These are phyloP conservation scores for Apiotrichum domesticum DNA, from an alignment of 1,284 basidiomycete species.

Conservation along the genomic window DNA sequence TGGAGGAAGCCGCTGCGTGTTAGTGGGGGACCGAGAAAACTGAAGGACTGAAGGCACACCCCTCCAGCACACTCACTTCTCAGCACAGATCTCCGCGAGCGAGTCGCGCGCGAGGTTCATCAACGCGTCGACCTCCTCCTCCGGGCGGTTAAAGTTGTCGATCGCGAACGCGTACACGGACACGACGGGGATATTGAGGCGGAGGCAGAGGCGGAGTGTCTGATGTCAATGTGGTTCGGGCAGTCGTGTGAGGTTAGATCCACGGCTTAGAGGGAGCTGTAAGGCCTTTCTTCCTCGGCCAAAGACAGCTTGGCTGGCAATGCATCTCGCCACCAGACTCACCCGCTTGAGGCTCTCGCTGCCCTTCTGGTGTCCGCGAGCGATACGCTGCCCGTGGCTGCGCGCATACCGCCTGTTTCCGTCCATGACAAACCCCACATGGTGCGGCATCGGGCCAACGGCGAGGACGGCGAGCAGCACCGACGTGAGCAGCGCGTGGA, in stretches of 20 bases:
- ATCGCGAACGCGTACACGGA: conserved; percentile 95
- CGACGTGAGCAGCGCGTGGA: conserved; percentile 39
- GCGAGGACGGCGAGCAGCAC: conserved; percentile 60
- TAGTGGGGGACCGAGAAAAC: neutral
- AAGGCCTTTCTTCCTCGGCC: neutral
- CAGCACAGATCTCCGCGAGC: conserved; percentile 70
- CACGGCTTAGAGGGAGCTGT: neutral
- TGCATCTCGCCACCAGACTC: conserved; percentile 27
- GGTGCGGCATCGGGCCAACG: conserved; percentile 78
- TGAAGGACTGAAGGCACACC: too few species aligned
- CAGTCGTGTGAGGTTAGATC: neutral
- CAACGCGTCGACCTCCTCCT: conserved; percentile 77
- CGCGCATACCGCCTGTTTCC: conserved; percentile 91
- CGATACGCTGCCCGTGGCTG: conserved; percentile 58
- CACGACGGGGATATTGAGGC: conserved; percentile 70
- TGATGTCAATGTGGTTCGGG: conserved; percentile 36
- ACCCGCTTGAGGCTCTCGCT: conserved; percentile 77
- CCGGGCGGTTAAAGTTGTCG: conserved; percentile 89
- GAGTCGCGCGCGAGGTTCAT: conserved; percentile 81
- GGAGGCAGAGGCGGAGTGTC: conserved; percentile 76
- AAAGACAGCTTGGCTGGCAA: too few species aligned
- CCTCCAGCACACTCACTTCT: conserved; percentile 58
- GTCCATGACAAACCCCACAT: conserved; percentile 97
- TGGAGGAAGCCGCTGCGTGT: conserved; percentile 64
- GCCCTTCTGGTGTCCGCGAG: conserved; percentile 77